Conservation (phyloP, 169 alveolate genomes). For the Amoebophrya sp. region DNA sequence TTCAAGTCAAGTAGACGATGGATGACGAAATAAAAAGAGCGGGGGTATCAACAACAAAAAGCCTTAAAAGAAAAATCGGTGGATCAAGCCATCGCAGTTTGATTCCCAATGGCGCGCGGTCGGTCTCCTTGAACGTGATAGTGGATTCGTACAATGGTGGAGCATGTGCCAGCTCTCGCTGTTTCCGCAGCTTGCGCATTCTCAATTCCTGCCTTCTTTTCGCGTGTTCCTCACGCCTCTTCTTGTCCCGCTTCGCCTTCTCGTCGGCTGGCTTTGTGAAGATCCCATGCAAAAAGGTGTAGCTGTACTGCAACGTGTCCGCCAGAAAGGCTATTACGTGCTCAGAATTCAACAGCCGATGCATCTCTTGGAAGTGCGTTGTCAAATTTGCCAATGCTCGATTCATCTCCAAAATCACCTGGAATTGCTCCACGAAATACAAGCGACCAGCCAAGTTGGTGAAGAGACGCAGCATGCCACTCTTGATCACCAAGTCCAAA, state of each 20-base stretch:
- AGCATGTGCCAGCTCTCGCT: not conserved
- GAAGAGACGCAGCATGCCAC: slow-evolving; percentile 5
- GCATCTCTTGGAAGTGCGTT: slow-evolving; percentile 25
- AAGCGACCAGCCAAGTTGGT: not conserved
- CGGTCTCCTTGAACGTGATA: slow-evolving; percentile 21
- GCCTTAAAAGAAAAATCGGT: not conserved
- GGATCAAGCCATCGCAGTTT: slow-evolving; percentile 2
- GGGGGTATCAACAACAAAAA: no score
- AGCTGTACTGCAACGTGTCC: slow-evolving; percentile 20
- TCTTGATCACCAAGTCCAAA: slow-evolving; percentile 8
- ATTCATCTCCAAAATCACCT: slow-evolving; percentile 3
- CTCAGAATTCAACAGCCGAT: not conserved
- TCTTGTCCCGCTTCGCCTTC: slow-evolving; percentile 19
- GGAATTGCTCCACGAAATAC: slow-evolving; percentile 6
- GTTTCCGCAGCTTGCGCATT: slow-evolving; percentile 12
- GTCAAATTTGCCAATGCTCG: not conserved
- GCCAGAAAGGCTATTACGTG: slow-evolving; percentile 8
- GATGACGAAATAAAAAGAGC: no score
- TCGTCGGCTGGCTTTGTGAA: slow-evolving; percentile 16
- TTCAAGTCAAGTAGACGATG: no score
- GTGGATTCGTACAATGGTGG: not conserved
- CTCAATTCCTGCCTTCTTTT: not conserved
- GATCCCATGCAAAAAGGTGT: not conserved
- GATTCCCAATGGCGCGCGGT: not conserved
- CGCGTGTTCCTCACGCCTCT: slow-evolving; percentile 14